Evolutionary conservation across 2,329 filamentous ascomycete species (phyloP).

Genomic region (Exutisphaerella laricina): DNA sequence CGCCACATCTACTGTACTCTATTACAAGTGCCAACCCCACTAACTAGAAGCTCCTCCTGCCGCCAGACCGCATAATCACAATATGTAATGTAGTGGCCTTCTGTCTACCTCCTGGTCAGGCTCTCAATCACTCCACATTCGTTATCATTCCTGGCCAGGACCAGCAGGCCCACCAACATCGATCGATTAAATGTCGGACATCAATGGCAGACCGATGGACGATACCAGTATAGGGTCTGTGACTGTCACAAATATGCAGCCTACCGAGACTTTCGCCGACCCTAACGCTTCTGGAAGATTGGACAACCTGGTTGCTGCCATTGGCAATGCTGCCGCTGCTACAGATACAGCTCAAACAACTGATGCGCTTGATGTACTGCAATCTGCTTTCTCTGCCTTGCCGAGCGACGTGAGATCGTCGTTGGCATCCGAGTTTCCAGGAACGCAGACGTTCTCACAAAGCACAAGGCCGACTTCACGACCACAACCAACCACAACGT

Average conservation of each 20-base stretch:
- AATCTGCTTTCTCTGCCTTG: conserved; percentile 6
- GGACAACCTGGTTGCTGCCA: conserved; percentile 2
- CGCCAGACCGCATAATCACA: not conserved
- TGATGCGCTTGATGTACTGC: conserved; percentile 9
- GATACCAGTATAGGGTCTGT: not conserved
- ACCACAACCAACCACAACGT: not conserved
- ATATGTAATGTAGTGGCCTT: not conserved
- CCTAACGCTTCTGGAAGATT: conserved; percentile 4
- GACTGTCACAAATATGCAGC: not conserved
- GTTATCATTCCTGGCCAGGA: not conserved
- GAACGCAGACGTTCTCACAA: not conserved
- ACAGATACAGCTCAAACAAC: not conserved
- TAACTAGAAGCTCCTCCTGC: not conserved
- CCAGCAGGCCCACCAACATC: not conserved
- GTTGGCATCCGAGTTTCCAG: conserved; percentile 4
- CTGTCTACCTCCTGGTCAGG: conserved; percentile 1
- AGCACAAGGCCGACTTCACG: not conserved
- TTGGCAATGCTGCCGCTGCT: conserved; percentile 3
- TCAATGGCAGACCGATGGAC: not conserved
- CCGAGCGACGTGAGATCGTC: conserved; percentile 5
- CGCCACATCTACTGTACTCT: conserved; percentile 3
- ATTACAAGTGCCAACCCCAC: conserved; percentile 6
- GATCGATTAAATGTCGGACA: conserved; percentile 2
- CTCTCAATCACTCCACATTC: conserved; percentile 1
- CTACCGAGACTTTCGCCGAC: not conserved